phyloP scores from a whole-genome alignment of 108 stramenopile species.

The Pseudonitzschia pungens region DNA sequence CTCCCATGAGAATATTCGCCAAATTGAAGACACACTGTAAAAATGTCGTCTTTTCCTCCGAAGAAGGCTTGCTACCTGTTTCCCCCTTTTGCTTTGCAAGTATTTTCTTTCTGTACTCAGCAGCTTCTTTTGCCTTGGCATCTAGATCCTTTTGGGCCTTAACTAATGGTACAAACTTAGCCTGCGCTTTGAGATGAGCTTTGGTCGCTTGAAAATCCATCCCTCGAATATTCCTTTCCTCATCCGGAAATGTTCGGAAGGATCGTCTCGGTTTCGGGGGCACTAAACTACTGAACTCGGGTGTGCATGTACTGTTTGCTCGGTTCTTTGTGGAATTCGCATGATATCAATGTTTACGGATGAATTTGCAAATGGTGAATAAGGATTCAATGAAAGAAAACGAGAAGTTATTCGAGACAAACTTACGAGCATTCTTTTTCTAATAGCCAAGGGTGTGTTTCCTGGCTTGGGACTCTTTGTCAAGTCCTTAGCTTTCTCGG shows the following conservation, averaged over 20 bases:
- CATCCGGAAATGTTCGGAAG: constrained; percentile 5
- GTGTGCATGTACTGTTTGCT: neutral
- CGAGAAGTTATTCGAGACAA: neutral
- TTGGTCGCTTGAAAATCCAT: constrained; percentile 35
- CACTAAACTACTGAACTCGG: constrained; percentile 7
- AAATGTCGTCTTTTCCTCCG: constrained; percentile 57
- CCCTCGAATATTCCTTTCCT: neutral
- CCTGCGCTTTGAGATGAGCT: constrained; percentile 19
- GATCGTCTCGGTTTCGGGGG: constrained; percentile 2
- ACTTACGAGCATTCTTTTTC: constrained; percentile 29
- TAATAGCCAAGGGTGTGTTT: constrained; percentile 25
- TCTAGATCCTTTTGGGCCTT: constrained; percentile 35
- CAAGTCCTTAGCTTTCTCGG: constrained; percentile 44
- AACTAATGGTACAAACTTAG: constrained; percentile 16
- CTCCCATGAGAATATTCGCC: constrained; percentile 83
- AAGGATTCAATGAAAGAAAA: neutral
- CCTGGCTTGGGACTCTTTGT: constrained; percentile 73
- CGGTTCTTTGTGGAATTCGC: neutral
- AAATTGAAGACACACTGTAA: constrained; percentile 68
- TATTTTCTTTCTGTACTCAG: constrained; percentile 58
- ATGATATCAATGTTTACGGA: neutral
- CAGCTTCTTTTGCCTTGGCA: constrained; percentile 43
- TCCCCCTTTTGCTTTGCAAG: constrained; percentile 27
- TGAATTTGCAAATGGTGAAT: neutral
- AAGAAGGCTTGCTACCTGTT: constrained; percentile 21